Evolutionary conservation across 2,329 filamentous ascomycete species (phyloP).

Genomic region (Truncatella angustata): DNA sequence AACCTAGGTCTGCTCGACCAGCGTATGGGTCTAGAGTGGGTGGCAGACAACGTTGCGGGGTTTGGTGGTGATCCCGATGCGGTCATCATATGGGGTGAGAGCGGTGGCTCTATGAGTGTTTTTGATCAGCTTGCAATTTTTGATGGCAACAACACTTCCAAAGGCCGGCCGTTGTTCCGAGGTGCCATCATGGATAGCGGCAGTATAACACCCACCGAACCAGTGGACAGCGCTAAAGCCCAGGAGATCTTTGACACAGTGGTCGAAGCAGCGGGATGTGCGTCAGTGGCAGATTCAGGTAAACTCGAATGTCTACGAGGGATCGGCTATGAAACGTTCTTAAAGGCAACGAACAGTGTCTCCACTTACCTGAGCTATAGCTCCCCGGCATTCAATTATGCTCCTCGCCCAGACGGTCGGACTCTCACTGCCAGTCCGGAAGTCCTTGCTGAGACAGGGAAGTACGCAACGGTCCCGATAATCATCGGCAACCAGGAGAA

Average conservation of each 20-base stretch:
- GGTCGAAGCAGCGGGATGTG: conserved; percentile 60
- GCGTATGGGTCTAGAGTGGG: not conserved
- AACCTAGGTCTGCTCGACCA: not conserved
- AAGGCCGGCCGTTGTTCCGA: not conserved
- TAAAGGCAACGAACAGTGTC: conserved; percentile 67
- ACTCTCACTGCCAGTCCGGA: conserved; percentile 64
- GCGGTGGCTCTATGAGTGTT: not conserved
- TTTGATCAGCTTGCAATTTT: not conserved
- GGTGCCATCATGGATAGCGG: not conserved
- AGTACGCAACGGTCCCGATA: conserved; percentile 58
- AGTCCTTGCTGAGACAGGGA: conserved; percentile 46
- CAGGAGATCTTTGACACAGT: conserved; percentile 54
- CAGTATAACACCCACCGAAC: not conserved
- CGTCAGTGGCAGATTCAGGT: conserved; percentile 49
- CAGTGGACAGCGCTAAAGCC: not conserved
- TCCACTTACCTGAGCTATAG: conserved; percentile 66
- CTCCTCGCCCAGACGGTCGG: conserved; percentile 69
- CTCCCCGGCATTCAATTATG: conserved; percentile 68
- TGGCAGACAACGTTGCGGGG: not conserved
- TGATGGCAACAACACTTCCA: not conserved
- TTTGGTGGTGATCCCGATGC: not conserved
- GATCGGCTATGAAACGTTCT: conserved; percentile 53
- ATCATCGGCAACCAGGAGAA: conserved; percentile 77
- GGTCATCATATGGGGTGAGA: not conserved
- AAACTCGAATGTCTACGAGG: conserved; percentile 66